Evolutionary conservation across 2,329 filamentous ascomycete genomes (phyloP), one percentile per base, ranked within the genome.

Genomic region (Aspergillus sp.): DNA sequence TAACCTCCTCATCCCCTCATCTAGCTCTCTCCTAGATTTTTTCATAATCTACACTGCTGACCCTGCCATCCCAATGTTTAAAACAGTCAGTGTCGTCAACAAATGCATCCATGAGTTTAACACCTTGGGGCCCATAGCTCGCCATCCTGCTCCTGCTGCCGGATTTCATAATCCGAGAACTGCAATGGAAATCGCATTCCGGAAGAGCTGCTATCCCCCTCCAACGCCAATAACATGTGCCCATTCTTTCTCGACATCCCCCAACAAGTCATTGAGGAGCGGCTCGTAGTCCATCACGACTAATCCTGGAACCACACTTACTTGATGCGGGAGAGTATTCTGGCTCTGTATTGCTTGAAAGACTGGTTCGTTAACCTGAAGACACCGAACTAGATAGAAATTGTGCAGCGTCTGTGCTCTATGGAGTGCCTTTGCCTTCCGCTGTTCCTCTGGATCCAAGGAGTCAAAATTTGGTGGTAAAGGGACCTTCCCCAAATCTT

Each of bases 41-140:
- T 70, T n/a, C 64, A 55, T 69, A 70, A 48, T 71, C 64, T n/a
- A 4, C 59, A 41, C 63, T 34, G 57, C 57, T 67, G 38, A 70
- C 66, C 59, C 57, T 67, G 15, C 66, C 69, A 64, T 70, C 69
- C 68, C 69, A 70, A 59, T 69, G 66, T 59, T 70, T 71, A 38
- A 68, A 69, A 59, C 63, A 65, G 13, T 69, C 70, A 51, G 65
- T 70, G 38, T 71, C 69, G 23, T 34, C 19, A 50, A 69, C 51
- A 46, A 69, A 70, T 9, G 47, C 50, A 43, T 67, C 46, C 70
- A 71, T 71, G 17, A 70, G 63, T 41, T 59, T 59, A 22, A 71
- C 68, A 5, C 69, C 68, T 53, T 66, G 66, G 15, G 67, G n/a
- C 68, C 69, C 70, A 72, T 30, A 68, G 59, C 46, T 65, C 64